A percentile compares a stretch with the other conserved stretches of the same genome.
These are phyloP conservation scores for Colletotrichum spaethianum DNA, from an alignment of 2,329 filamentous ascomycete species.

Conservation along the genomic window DNA sequence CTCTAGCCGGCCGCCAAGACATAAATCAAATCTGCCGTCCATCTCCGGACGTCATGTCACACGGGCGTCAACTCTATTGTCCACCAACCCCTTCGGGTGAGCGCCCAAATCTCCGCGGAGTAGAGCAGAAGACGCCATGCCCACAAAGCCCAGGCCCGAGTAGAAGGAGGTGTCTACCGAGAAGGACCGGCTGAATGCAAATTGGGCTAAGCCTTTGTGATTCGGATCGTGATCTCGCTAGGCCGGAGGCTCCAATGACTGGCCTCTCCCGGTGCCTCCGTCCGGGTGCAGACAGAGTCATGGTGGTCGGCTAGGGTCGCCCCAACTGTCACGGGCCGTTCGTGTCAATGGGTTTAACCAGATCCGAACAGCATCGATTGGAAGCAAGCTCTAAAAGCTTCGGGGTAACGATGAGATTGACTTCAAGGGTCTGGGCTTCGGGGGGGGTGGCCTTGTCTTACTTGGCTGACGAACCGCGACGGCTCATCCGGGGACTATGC, in stretches of 20 bases:
- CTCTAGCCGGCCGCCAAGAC: slow-evolving; percentile 6
- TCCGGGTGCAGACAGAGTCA: slow-evolving; percentile 26
- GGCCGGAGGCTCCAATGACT: background rate
- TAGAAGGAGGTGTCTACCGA: background rate
- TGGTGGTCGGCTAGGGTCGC: slow-evolving; percentile 8
- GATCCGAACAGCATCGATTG: slow-evolving; percentile 23
- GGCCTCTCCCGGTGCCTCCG: slow-evolving; percentile 16
- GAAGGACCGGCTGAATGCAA: background rate
- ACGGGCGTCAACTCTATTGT: slow-evolving; percentile 30
- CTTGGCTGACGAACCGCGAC: slow-evolving; percentile 14
- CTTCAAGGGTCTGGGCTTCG: background rate
- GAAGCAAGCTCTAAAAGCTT: background rate
- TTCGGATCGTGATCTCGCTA: slow-evolving; percentile 10
- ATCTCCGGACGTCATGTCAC: slow-evolving; percentile 37
- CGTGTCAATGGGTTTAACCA: background rate
- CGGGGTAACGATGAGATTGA: slow-evolving; percentile 18
- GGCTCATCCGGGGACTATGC: background rate
- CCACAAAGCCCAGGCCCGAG: slow-evolving; percentile 12
- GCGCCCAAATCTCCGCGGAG: background rate
- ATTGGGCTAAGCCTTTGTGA: slow-evolving; percentile 4
- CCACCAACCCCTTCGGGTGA: slow-evolving; percentile 23
- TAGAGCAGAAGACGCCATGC: slow-evolving; percentile 1
- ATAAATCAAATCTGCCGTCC: slow-evolving; percentile 11
- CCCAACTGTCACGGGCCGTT: slow-evolving; percentile 20
- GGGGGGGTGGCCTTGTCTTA: slow-evolving; percentile 19